Evolutionary conservation across 1,139 yeast species (phyloP).

Genomic region (Hyphopichia fennica): DNA sequence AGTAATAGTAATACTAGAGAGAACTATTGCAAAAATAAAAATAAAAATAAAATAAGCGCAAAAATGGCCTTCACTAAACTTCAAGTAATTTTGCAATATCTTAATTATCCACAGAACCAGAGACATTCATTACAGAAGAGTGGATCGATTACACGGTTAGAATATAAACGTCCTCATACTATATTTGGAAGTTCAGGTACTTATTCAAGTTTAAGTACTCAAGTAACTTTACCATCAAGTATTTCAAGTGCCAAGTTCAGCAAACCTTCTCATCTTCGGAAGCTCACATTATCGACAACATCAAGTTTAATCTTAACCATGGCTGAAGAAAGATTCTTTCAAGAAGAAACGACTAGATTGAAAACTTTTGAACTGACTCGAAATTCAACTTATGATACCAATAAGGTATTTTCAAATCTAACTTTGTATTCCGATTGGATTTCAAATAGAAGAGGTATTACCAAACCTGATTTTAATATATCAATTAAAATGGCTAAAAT

Average conservation of each 20-base stretch:
- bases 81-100: background rate
- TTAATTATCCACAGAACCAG: background rate
- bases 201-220: background rate
- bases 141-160: background rate
- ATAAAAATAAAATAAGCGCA: too few species aligned
- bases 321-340: background rate
- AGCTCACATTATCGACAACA: background rate
- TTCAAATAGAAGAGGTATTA: background rate
- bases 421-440: background rate
- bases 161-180: background rate
- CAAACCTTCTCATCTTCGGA: background rate
- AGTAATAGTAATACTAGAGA: too few species aligned
- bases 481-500: background rate
- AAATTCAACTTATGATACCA: background rate
- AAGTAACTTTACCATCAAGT: background rate
- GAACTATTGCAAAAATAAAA: too few species aligned
- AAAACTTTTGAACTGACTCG: background rate
- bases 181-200: too few species aligned
- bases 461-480: background rate
- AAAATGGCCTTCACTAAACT: too few species aligned
- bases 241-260: background rate
- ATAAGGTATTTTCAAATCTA: background rate
- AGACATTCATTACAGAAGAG: background rate
- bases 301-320: background rate
- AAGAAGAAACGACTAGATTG: background rate